Base-by-base conservation (phyloP, 73 alveolate genomes). In the Paramecium sexaurelia region DNA sequence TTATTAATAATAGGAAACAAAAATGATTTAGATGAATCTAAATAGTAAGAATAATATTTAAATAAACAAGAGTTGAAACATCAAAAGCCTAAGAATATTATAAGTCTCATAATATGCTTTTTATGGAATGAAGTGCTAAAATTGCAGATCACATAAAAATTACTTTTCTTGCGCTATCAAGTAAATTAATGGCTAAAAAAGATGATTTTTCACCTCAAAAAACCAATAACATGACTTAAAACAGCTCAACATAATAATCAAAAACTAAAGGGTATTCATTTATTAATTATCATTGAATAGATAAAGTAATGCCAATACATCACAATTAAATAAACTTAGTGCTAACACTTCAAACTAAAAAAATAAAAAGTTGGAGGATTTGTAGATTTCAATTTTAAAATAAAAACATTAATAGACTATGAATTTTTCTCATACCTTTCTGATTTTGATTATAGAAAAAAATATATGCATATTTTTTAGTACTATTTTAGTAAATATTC, bases 131-230 rank as follows among this genome's bases (percentile, higher is more conserved):
- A 17, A 68, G 91, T 68, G 94, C 94, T 3, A 88, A 88, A 69
- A 88, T 91, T 39, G 51, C 94, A 20, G 94, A 88, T 69, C 83
- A 88, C 32, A 75, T 88, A 22, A 82, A 88, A 15, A 33, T 69
- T 27, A 91, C 94, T 26, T 88, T 88, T 29, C 91, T 88, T 10
- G 84, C 37, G 13, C n/a, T 88, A 20, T 88, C 94, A 19, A 20
- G 87, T 27, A 88, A 82, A 71, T 55, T 88, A n/a, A 88, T 88
- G 91, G 86, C 94, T 29, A 88, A 88, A 27, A 88, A 88, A 66
- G 94, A 88, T 88, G 94, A 90, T 3, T 45, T 19, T 0, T 36
- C 32, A 33, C 87, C 87, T 11, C 66, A 61, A 0, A 73, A 73
- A 37, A 8, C 83, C 6, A 26, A 41, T 6, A 61, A 61, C 26